Evolutionary conservation across 768 basidiomycete species (phyloP).

Genomic region (Chalciporus chontae): DNA sequence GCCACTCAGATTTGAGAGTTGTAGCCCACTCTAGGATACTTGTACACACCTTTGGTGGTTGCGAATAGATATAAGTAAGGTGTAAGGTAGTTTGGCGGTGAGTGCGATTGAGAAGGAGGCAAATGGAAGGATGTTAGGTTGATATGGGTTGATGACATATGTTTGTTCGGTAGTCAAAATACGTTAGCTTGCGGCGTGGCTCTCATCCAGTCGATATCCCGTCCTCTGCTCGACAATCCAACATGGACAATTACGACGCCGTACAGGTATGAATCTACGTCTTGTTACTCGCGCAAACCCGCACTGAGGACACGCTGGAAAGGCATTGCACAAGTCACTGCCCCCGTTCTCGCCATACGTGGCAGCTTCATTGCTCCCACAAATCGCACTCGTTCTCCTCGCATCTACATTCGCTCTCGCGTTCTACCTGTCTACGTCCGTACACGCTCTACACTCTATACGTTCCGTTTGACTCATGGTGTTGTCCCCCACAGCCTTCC

Average conservation of each 20-base stretch:
- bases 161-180: constrained; percentile 58
- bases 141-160: constrained; percentile 58
- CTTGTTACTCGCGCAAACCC: neutral
- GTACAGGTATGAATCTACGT: constrained; percentile 44
- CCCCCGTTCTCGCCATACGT: constrained; percentile 72
- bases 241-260: constrained; percentile 54
- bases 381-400: constrained; percentile 71
- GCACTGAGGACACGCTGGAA: constrained; percentile 3
- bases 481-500: constrained; percentile 55
- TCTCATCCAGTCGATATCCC: constrained; percentile 1
- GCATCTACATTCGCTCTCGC: constrained; percentile 75
- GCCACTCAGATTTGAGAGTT: neutral
- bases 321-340: constrained; percentile 62
- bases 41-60: constrained; percentile 9
- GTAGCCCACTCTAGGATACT: neutral
- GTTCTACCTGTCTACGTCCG: constrained; percentile 89
- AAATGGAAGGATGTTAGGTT: constrained; percentile 25
- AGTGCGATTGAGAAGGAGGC: constrained; percentile 23
- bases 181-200: constrained; percentile 38
- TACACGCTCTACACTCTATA: constrained; percentile 13
- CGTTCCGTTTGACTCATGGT: constrained; percentile 4
- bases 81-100: constrained; percentile 1
- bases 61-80: constrained; percentile 11
- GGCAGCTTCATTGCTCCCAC: constrained; percentile 65
- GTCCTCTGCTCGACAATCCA: neutral